phyloP scores from a whole-genome alignment of 768 basidiomycete genomes.

The Psilocybe cubensis region DNA sequence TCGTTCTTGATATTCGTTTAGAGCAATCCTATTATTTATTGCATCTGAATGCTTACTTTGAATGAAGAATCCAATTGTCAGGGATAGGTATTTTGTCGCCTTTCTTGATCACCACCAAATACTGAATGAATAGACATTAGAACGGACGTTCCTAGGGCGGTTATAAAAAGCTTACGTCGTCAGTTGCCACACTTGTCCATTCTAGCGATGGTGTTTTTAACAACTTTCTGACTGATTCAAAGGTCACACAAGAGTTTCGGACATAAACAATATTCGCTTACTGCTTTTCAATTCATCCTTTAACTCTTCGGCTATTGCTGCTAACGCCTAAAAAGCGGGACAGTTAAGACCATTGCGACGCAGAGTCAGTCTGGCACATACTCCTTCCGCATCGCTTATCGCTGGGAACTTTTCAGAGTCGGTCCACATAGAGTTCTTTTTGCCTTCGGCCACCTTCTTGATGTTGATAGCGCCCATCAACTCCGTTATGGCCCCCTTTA shows the following conservation, averaged over 20 bases:
- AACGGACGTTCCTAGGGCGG: not conserved
- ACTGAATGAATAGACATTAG: slow-evolving; percentile 45
- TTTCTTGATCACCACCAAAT: slow-evolving; percentile 77
- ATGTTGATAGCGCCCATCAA: slow-evolving; percentile 62
- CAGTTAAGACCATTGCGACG: not conserved
- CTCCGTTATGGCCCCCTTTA: slow-evolving; percentile 55
- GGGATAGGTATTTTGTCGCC: slow-evolving; percentile 53
- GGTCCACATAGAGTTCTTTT: slow-evolving; percentile 73
- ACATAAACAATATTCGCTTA: slow-evolving; percentile 25
- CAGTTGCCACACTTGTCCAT: slow-evolving; percentile 66
- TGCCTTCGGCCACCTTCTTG: slow-evolving; percentile 64
- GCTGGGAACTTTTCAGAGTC: slow-evolving; percentile 47
- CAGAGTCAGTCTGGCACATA: slow-evolving; percentile 33
- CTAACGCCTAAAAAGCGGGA: slow-evolving; percentile 54
- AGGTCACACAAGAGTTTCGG: not conserved
- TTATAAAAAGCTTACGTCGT: slow-evolving; percentile 55
- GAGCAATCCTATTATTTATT: not conserved
- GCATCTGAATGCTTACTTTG: slow-evolving; percentile 46
- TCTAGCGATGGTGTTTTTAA: slow-evolving; percentile 74
- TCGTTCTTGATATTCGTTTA: slow-evolving; percentile 56
- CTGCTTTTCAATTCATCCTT: slow-evolving; percentile 71
- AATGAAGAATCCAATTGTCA: slow-evolving; percentile 64
- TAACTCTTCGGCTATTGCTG: slow-evolving; percentile 71
- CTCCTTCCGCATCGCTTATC: slow-evolving; percentile 63
- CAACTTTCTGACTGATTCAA: slow-evolving; percentile 69